Base-by-base conservation (phyloP, 495 filamentous ascomycete genomes). In the Lophiotrema nucula region DNA sequence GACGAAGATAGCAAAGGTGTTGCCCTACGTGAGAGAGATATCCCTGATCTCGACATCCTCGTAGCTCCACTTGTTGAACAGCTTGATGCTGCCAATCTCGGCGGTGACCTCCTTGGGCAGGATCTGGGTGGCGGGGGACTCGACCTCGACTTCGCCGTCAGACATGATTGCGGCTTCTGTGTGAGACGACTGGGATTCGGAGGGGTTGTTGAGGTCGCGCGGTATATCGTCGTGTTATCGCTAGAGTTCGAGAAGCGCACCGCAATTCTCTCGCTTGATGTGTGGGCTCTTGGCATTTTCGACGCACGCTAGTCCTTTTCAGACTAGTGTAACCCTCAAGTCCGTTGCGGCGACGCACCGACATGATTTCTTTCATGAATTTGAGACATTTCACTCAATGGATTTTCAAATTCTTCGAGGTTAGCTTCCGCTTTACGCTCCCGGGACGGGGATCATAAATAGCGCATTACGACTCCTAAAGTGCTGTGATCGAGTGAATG, bases 1-100 rank as follows among this genome's bases (percentile, higher is more conserved):
- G n/a, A n/a, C n/a, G n/a, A n/a, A n/a, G n/a, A n/a, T n/a, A 47
- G 39, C 24, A 26, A 35, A 16, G 27, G 58, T 45, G 47, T 11
- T 18, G 21, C 47, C 92, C 84, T 91, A 98, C 93, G 93, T 97
- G 81, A 99, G 83, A 62, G 95, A 97, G 79, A 99, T 97, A 73
- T 99, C 93, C 69, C 93, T 83, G 74, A 97, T 93, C 82, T 99
- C 93, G 69, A 99, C 95, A 85, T 97, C 92, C 76, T 97, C 95
- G 79, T 97, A 99, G 78, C 84, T 91, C 84, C 87, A 90, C 72
- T 88, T 89, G 80, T 87, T 95, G 88, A 99, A 99, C 62, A 99
- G 88, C 87, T 96, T 96, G 73, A 95, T 82, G 79, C 80, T 87
- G 73, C 92, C 93, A 80, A 93, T 85, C 78, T 96, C 89, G 62